Evolutionary conservation across 441 rosid species (phyloP), one percentile per base, ranked within the genome.

Genomic region (Isatis lusitanica): DNA sequence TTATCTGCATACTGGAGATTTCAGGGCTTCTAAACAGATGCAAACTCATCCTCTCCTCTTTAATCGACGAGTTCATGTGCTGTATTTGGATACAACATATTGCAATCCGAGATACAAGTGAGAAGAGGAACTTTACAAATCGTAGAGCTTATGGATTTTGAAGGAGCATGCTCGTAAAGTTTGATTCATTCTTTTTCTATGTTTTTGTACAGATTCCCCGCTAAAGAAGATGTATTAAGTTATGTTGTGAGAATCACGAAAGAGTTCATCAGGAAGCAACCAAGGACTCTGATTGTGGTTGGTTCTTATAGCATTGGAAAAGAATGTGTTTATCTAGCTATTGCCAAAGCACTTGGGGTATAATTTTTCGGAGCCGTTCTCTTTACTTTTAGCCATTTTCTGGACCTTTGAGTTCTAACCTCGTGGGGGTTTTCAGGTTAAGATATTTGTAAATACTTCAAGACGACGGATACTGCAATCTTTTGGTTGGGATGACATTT

Each of bases 231-330:
- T 69, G 97, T 88, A 13, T 74, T 89, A 48, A 81, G 66, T 68
- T 85, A 83, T 74, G 90, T 88, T 30, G 87, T 90, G 58, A 74
- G 81, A 78, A 68, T 87, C 74, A 68, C 97, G 3, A 86, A 80
- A 56, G 83, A 79, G 47, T 81, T 71, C 73, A 86, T 92, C 31
- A 83, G 79, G 79, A 84, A 58, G 80, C 95, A 86, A 50, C 93
- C 93, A 2, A 85, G 76, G 83, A 88, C 97, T 15, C 87, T 92
- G 58, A 76, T 89, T 74, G 85, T 88, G 48, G 93, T 87, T 17
- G 95, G 95, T 55, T 90, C 97, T 18, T 91, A 91, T 74, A 89
- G 91, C 82, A 89, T 88, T 28, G 95, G 97, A 2, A 89, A 91
- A 84, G 93, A 91, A 79, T 74, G 87, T 68, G 97, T 90, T 64